Base-by-base conservation (phyloP, 768 basidiomycete species). In the Hericium rajendrae region DNA sequence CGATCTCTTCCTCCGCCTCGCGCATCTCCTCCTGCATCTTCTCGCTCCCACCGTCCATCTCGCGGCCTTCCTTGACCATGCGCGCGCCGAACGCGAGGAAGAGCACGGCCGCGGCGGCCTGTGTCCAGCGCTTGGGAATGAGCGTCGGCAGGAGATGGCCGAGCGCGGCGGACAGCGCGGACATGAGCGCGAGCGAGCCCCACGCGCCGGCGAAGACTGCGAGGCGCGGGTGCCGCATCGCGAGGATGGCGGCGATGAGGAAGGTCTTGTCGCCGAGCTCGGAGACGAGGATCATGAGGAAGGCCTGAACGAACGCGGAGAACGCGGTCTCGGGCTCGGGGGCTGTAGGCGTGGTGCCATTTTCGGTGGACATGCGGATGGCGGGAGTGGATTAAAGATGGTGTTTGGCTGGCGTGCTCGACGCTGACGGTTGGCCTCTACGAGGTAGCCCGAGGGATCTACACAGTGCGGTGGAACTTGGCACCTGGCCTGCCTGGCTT, bases 211-310 rank as follows among this genome's bases (percentile, higher is more conserved):
- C 76, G 67, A 97, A 97, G 58, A 99, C 93, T 57, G 84, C 72
- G 48, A 86, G 63, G 20, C 94, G 85, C 1, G 93, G 86, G 68
- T 97, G 93, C 6, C 92, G 86, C 84, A 94, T 94, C 11, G 94
- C 93, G 65, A 82, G 88, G 67, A 85, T 91, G 74, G 94, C 92
- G 51, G 95, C 86, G 38, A 88, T 86, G 62, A 88, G 75, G 66
- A 88, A 88, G 0, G 95, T 97, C 70, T 97, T 97, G 83, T 98
- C 95, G 22, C 95, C 95, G 46, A 94, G 87, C 76, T 94, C 91
- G 2, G 91, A 92, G 68, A 88, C 77, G 38, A 97, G 86, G 65
- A 97, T 97, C 85, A 95, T 93, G 60, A 79, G 70, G 74, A 94
- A 92, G 5, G 91, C 82, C 66, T 92, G 87, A 5, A 80, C 58